Conservation (phyloP, 345 rosid genomes). For the Orychophragmus violaceus region DNA sequence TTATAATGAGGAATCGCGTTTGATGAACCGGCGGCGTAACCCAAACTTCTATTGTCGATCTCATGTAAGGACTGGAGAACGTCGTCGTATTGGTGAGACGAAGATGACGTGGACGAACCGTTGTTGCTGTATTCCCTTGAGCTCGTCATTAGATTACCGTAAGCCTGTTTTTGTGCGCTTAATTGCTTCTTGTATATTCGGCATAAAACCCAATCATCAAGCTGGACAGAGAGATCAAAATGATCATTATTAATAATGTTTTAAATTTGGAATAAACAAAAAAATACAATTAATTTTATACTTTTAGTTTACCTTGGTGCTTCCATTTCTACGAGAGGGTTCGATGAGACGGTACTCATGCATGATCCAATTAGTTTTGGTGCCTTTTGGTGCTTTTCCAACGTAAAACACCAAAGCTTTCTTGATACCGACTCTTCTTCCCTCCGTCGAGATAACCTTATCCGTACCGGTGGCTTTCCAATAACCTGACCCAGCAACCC, state of each 20-base stretch:
- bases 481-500: constrained; percentile 92
- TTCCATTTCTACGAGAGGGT: constrained; percentile 47
- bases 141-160: constrained; percentile 26
- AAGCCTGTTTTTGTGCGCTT: constrained; percentile 45
- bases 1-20: constrained; percentile 16
- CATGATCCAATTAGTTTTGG: constrained; percentile 99
- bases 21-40: constrained; percentile 39
- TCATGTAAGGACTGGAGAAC: constrained; percentile 60
- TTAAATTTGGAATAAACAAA: background rate
- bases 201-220: constrained; percentile 96
- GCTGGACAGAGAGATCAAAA: constrained; percentile 31
- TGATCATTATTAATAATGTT: background rate
- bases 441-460: constrained; percentile 59
- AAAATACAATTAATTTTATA: background rate
- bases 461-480: constrained; percentile 99
- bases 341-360: constrained; percentile 91
- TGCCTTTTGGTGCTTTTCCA: constrained; percentile 94
- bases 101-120: constrained; percentile 54
- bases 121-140: constrained; percentile 59
- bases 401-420: constrained; percentile 86
- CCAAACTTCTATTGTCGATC: constrained; percentile 38
- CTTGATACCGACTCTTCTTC: constrained; percentile 83
- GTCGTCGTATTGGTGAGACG: constrained; percentile 72
- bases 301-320: constrained; percentile 49
- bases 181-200: constrained; percentile 83